Base-by-base conservation (phyloP, 495 filamentous ascomycete species). In the Hamigera avellanea region DNA sequence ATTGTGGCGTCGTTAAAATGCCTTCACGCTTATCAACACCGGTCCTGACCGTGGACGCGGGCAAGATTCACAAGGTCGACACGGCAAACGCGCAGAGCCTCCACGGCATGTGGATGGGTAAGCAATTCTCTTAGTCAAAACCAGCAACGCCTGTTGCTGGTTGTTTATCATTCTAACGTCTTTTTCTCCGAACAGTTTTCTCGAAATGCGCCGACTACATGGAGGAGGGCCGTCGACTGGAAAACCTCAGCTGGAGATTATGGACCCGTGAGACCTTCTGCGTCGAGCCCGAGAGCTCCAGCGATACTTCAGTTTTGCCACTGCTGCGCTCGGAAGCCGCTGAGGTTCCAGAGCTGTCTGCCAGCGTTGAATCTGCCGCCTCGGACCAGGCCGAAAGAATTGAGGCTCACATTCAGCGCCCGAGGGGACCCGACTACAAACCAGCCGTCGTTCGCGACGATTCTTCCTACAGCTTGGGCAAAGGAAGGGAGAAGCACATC, bases 211-310 rank as follows among this genome's bases (percentile, higher is more conserved):
- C 86, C 47, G 85, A 91, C 43, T 89, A 88, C 39, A 80, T 99
- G 53, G 87, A 94, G 48, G 81, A 95, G 56, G 91, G 91, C 15
- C 76, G 86, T 49, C 71, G 91, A 50, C 67, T 95, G 41, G 93
- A 96, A 54, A 99, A 99, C 61, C 56, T 99, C 19, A 89, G 81
- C 48, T 99, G 91, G 91, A 70, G 91, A 40, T 64, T 99, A 43
- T 99, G 88, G 89, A 93, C 83, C 44, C 76, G 86, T 34, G 93
- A 96, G 54, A 94, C 87, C 7, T 91, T 99, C 45, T 96, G 91
- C 62, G 93, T 88, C 59, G 84, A 87, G 21, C 72, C 70, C n/a
- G 61, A 73, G 40, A 70, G 66, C 42, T 59, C 69, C 19, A 61
- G 55, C 41, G 41, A 62, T 42, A 56, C 64, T 31, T 59, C 70